Percentiles rank a stretch among this genome's conserved stretches.
Conservation (phyloP, 163 green algal genomes). For the Scenedesmus sp. region DNA sequence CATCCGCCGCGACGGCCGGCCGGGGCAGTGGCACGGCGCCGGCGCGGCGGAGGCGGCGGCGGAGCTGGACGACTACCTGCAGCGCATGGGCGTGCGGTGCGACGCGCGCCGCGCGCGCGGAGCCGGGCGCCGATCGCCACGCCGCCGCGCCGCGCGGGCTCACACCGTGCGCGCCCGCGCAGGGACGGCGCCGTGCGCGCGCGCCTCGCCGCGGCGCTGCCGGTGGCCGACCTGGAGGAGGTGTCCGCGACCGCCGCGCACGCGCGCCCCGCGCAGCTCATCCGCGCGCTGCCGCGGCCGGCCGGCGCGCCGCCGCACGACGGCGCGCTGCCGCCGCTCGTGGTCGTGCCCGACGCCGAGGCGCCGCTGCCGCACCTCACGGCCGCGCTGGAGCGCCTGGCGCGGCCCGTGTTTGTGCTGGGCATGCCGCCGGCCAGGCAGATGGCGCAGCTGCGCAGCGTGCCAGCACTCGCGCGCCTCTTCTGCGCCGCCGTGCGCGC, state of each 20-base stretch:
- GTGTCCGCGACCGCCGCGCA: slow-evolving; percentile 8
- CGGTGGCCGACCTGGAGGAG: slow-evolving; percentile 28
- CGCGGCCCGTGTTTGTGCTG: slow-evolving; percentile 37
- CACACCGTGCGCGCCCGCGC: not conserved
- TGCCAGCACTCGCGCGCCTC: slow-evolving; percentile 34
- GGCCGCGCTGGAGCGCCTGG: slow-evolving; percentile 39
- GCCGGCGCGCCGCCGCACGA: not conserved
- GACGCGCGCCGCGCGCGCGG: not conserved
- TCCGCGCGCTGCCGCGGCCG: slow-evolving; percentile 2
- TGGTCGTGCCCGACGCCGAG: slow-evolving; percentile 54
- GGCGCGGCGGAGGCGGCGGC: slow-evolving; percentile 21
- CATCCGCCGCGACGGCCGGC: slow-evolving; percentile 47
- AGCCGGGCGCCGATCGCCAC: too few relatives aligned
- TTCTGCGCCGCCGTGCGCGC: slow-evolving; percentile 25
- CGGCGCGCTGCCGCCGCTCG: slow-evolving; percentile 27
- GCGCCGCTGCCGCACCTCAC: slow-evolving; percentile 37
- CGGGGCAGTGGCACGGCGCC: slow-evolving; percentile 2
- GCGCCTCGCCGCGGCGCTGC: slow-evolving; percentile 25
- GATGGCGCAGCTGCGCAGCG: slow-evolving; percentile 35
- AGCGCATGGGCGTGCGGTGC: slow-evolving; percentile 79
- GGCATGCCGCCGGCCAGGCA: slow-evolving; percentile 46
- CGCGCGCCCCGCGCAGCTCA: slow-evolving; percentile 35
- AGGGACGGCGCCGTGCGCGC: slow-evolving; percentile 12
- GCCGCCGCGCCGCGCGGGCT: too few relatives aligned
- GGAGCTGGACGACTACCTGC: slow-evolving; percentile 77